Base-by-base conservation (phyloP, 768 basidiomycete genomes). In the Pilatotrama ljubarskyi region DNA sequence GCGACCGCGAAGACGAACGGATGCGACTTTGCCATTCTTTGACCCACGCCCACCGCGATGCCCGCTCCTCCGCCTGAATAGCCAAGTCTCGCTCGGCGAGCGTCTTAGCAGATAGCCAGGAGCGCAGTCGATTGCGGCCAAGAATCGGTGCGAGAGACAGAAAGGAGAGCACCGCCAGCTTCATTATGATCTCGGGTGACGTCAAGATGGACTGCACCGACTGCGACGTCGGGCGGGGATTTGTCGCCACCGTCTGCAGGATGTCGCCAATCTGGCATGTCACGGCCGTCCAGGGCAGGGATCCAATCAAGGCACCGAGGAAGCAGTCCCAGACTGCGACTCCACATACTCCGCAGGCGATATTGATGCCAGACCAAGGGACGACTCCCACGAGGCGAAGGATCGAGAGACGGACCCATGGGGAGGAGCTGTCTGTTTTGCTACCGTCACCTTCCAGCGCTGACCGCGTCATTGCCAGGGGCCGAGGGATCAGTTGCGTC, bases 301-400 rank as follows among this genome's bases (percentile, higher is more conserved):
- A 83, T 1, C 92, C 92, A 55, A 94, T 91, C 76, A 94, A 93
- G 6, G 87, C 81, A 37, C 91, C 92, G 50, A 93, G 76, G 69
- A 87, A 78, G 68, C 91, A 93, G 71, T 93, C 90, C 57, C 76
- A 70, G 49, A 91, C 68, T 8, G 85, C 76, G 15, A 98, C 93
- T 35, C 90, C 89, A 66, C 90, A 91, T 25, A 96, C 93, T 51
- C 95, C 95, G 73, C 90, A 96, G 44, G 95, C 95, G 58, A 98
- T 90, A 73, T 98, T 98, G 79, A 98, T 93, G 59, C 93, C 94
- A 58, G 91, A 93, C 95, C 95, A 98, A 5, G 95, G 95, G 3
- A 97, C 93, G 55, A 98, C 85, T 18, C 95, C 95, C 67, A 96
- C 84, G 58, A 96, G 85, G 49, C 95, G 85, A 63, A 98, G 82